Base-by-base conservation (phyloP, 108 stramenopile genomes). In the Aureococcus anophagefferens region DNA sequence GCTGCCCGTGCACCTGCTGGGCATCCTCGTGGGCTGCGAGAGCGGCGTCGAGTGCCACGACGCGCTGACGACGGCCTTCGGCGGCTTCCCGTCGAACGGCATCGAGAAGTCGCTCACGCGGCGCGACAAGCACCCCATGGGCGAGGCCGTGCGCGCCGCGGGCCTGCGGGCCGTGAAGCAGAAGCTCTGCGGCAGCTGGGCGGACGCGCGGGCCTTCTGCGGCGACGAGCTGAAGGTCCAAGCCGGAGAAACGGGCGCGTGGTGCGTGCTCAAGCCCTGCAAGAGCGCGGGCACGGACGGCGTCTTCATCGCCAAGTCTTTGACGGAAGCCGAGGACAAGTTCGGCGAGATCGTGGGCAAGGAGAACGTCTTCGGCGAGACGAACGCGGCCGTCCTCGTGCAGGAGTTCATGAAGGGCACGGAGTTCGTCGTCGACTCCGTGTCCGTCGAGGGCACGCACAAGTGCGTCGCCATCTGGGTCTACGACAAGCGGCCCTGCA, bases 121-220 rank as follows among this genome's bases (percentile, higher is more conserved):
- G 40, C 70, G 92, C 4, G 88, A 93, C 77, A 93, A 93, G 72
- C 85, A 90, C 68, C 71, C 88, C 21, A 90, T 91, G 78, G 90
- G 91, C 71, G 93, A 91, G 66, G 62, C 90, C n/a, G 81, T 90
- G 34, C 76, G 84, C 4, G 62, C 70, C 21, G 77, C 80, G 13
- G 93, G 93, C 37, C 67, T 93, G 37, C 79, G 93, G 29, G 81
- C 91, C 5, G 93, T 90, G 31, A 78, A 89, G 30, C 95, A 96
- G 78, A 37, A 75, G 31, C 33, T 62, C 62, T 35, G 17, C 17
- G 34, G 25, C 33, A 76, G 65, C 35, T 72, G 76, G 74, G 85
- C 7, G 28, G 30, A 15, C 33, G 86, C 83, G 33, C 78, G 78
- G 40, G 87, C 86, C 66, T 82, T 85, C 62, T 84, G 87, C 51